Conservation (phyloP, 345 rosid species). For the Brassica cretica region DNA sequence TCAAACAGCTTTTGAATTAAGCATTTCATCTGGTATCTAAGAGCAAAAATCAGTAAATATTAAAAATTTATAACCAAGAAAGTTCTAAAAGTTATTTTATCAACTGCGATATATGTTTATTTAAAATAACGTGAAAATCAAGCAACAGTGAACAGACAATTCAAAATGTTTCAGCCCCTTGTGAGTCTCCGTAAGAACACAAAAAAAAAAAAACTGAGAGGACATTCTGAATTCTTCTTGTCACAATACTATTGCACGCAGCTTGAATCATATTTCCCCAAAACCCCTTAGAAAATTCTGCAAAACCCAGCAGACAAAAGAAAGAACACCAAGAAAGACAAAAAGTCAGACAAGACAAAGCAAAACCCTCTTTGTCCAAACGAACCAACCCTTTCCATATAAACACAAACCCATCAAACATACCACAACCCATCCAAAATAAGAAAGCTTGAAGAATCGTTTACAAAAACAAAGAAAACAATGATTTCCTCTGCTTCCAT, state of each 20-base stretch:
- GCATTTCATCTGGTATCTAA: neutral
- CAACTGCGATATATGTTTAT: too few relatives aligned
- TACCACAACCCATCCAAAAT: neutral
- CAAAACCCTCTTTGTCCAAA: slow-evolving; percentile 18
- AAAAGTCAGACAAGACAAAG: slow-evolving; percentile 4
- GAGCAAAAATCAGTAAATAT: neutral
- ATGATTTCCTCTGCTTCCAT: slow-evolving; percentile 11
- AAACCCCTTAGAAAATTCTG: slow-evolving; percentile 28
- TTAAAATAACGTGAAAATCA: neutral
- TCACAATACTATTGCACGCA: slow-evolving; percentile 9
- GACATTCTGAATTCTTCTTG: slow-evolving; percentile 13
- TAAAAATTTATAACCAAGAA: neutral
- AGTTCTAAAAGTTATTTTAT: neutral
- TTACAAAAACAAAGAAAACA: neutral
- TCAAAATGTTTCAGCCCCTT: neutral
- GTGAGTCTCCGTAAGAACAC: neutral
- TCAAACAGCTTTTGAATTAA: neutral
- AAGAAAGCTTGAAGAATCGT: neutral
- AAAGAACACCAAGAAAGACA: neutral
- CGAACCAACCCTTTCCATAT: slow-evolving; percentile 5
- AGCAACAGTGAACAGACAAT: neutral
- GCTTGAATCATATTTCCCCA: slow-evolving; percentile 11
- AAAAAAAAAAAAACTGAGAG: neutral
- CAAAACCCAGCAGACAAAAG: slow-evolving; percentile 5
- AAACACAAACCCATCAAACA: neutral